These are phyloP conservation scores for Uronychia binucleata DNA, from an alignment of 73 alveolate species.

Conservation along the genomic window DNA sequence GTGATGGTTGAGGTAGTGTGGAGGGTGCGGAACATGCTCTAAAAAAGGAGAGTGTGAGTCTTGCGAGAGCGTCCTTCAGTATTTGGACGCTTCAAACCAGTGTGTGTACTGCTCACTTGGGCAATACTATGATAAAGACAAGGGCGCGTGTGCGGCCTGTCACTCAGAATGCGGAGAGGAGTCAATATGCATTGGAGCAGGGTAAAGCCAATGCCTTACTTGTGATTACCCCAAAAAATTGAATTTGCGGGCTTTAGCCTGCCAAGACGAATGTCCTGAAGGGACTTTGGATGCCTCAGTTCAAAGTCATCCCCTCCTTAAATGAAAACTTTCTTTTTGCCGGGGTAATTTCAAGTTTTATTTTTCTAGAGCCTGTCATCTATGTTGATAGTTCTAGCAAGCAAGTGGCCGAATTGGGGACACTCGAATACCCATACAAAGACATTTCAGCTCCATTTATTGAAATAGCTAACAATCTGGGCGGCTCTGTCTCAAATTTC, in stretches of 20 bases:
- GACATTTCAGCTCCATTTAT: slow-evolving; percentile 16
- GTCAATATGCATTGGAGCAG: not conserved
- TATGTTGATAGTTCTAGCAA: slow-evolving; percentile 13
- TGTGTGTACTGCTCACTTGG: not conserved
- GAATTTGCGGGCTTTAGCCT: not conserved
- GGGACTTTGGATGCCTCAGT: not conserved
- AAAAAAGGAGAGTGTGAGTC: not conserved
- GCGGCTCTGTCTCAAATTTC: not conserved
- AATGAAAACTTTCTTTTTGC: not conserved
- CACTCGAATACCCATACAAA: slow-evolving; percentile 16
- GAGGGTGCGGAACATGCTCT: not conserved
- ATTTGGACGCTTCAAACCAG: not conserved
- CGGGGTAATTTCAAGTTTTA: not conserved
- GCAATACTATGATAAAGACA: too few species aligned
- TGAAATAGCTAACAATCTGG: slow-evolving; percentile 11
- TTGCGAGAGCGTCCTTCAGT: not conserved
- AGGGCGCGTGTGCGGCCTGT: not conserved
- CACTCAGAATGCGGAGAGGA: not conserved
- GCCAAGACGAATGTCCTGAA: not conserved
- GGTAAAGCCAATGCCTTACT: not conserved
- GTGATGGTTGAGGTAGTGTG: too few species aligned
- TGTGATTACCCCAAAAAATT: not conserved
- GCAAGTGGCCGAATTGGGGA: slow-evolving; percentile 11
- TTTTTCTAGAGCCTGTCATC: not conserved
- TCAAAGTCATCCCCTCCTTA: not conserved